Base-by-base conservation (phyloP, 2,329 filamentous ascomycete genomes). In the Davidsoniella neocaledoniae region DNA sequence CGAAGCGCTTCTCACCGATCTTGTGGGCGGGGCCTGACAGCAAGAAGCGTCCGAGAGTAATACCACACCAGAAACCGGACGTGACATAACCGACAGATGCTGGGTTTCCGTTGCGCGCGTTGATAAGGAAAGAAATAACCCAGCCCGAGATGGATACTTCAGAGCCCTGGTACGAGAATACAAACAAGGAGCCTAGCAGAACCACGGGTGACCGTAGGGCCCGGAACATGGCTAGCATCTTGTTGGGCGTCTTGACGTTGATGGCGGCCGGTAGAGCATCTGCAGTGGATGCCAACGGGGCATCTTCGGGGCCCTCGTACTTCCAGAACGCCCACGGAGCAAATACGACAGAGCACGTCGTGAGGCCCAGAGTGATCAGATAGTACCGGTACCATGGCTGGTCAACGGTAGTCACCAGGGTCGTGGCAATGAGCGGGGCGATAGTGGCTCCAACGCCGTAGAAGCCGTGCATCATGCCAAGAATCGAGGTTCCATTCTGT, bases 131-230 rank as follows among this genome's bases (percentile, higher is more conserved):
- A 2, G 82, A 86, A 54, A 90, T 86, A 45, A 90, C 81, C 86
- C 86, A 93, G 48, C 86, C 85, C 0, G 81, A 85, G 55, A 90
- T 84, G 52, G 79, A 80, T 14, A 93, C 85, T 63, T 93, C 86
- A 36, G 83, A 81, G 33, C 85, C 86, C 63, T 91, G 84, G 62
- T 94, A 93, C 23, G 79, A 77, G 61, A 93, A 91, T 62, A 91
- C 83, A 67, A 91, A 91, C 8, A 86, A 62, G 0, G 85, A 81
- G 2, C 84, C 83, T 0, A 91, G 70, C 1, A 91, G 63, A 0
- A 87, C 84, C 4, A 79, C 71, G 17, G 74, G 61, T 66, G 69
- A 58, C 63, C 67, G 64, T 60, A 73, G 61, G 54, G 68, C 66
- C 58, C 72, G 55, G 44, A 72, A 57, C 68, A 75, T 69, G 46